A percentile compares a stretch with the other conserved stretches of the same genome.
These are phyloP conservation scores for Penicillium sp. DNA, from an alignment of 2,329 filamentous ascomycete genomes.

Conservation along the genomic window DNA sequence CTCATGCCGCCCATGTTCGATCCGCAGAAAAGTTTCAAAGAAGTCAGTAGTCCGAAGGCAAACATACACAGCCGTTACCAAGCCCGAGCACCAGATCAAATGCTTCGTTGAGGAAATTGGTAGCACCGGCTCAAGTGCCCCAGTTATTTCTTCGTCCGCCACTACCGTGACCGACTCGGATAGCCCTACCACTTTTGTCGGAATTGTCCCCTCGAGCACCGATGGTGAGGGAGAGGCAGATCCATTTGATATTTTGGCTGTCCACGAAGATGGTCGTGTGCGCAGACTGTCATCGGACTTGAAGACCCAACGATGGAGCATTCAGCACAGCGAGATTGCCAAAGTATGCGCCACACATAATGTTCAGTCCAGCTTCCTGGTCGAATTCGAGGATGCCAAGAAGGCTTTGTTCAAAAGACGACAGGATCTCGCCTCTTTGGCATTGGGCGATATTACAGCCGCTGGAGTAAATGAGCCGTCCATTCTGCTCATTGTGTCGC, in stretches of 20 bases:
- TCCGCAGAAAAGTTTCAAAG: constrained; percentile 53
- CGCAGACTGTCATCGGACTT: constrained; percentile 44
- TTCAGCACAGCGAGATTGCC: constrained; percentile 36
- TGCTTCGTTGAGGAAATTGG: constrained; percentile 55
- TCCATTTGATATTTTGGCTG: constrained; percentile 42
- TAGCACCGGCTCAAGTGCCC: constrained; percentile 31
- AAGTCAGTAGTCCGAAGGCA: constrained; percentile 51
- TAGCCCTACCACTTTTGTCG: constrained; percentile 41
- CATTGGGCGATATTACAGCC: constrained; percentile 32
- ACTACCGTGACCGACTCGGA: constrained; percentile 39
- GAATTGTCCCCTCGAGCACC: constrained; percentile 35
- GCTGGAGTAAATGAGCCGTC: constrained; percentile 34
- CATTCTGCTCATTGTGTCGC: constrained; percentile 43
- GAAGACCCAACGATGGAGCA: constrained; percentile 41
- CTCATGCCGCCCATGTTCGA: constrained; percentile 59
- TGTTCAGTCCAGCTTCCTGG: constrained; percentile 39
- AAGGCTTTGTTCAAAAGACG: constrained; percentile 42
- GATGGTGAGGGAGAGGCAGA: constrained; percentile 29
- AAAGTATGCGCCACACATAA: constrained; percentile 30
- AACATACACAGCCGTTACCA: constrained; percentile 57
- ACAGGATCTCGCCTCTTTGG: constrained; percentile 42
- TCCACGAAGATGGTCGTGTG: constrained; percentile 47
- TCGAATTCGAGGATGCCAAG: constrained; percentile 45
- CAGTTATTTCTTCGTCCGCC: constrained; percentile 41
- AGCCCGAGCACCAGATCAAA: constrained; percentile 53